These are phyloP conservation scores for Colletotrichum trifolii DNA, from an alignment of 2,329 filamentous ascomycete genomes.

Conservation along the genomic window DNA sequence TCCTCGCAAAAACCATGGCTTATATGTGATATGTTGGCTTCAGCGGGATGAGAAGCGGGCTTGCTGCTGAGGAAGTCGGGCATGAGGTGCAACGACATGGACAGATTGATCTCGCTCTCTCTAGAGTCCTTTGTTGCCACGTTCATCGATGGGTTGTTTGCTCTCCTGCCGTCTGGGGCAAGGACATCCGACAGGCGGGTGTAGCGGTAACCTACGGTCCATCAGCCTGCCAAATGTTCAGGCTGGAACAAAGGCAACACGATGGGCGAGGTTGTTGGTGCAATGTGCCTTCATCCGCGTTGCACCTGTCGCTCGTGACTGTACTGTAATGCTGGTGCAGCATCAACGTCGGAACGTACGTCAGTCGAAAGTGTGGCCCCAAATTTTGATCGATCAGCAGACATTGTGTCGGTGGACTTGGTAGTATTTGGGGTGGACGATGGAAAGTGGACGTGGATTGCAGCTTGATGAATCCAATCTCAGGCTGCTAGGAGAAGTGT, in stretches of 20 bases:
- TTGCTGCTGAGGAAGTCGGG: too few species aligned
- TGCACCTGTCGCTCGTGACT: too few species aligned
- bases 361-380: too few species aligned
- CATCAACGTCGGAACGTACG: too few species aligned
- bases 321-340: too few species aligned
- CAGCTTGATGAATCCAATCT: conserved; percentile 32
- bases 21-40: neutral
- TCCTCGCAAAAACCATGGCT: conserved; percentile 3
- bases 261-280: too few species aligned
- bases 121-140: neutral
- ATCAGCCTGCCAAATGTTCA: neutral
- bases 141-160: neutral
- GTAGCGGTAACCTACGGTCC: conserved; percentile 1
- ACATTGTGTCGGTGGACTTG: conserved; percentile 21
- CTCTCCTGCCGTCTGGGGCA: neutral
- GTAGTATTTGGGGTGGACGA: conserved; percentile 26
- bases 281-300: too few species aligned
- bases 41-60: too few species aligned
- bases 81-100: too few species aligned
- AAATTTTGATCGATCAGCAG: conserved; percentile 25
- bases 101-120: too few species aligned
- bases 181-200: conserved; percentile 6
- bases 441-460: conserved; percentile 30
- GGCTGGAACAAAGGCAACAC: neutral
- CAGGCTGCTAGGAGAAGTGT: neutral